Evolutionary conservation across 495 filamentous ascomycete genomes (phyloP), one percentile per base, ranked within the genome.

Genomic region (Lindgomyces ingoldianus): DNA sequence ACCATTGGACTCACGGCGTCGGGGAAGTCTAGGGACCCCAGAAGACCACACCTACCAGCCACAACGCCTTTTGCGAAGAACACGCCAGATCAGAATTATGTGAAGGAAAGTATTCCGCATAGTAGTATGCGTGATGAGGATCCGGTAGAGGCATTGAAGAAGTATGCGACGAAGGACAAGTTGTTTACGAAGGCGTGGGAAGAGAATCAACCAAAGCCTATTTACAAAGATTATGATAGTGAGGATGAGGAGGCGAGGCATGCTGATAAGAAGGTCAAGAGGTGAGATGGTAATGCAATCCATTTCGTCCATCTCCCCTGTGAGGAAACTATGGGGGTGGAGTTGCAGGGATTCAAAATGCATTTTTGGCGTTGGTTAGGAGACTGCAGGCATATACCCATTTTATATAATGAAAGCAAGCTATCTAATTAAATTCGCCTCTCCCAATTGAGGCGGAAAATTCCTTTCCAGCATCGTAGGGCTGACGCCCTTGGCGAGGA

Each of bases 61-160:
- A 81, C 86, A 58, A 98, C 94, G 4, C 94, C 94, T 0, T 98
- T 96, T 73, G 88, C 91, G 62, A 93, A 96, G 70, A 89, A 85
- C 49, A 89, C 93, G 70, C 91, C 95, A 6, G 92, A 97, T 76
- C 90, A 93, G 75, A 86, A 86, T 62, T 90, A 96, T 78, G 90
- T 98, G 58, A 84, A 87, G 45, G 85, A 93, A 68, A 87, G 87
- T 65, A 95, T 96, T 46, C 91, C 93, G 18, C 81, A 97, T 30
- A 94, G 90, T 67, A 86, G 83, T n/a, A 95, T 97, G 92, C 84
- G 94, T 22, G 93, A 98, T 76, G 94, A 98, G 74, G 94, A 98
- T 79, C 94, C 94, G 8, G 81, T 94, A 60, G 94, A 96, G 77
- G 94, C 94, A 29, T 77, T 98, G 64, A 74, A 98, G 66, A 96